Base-by-base conservation (phyloP, 345 rosid genomes). In the Zanthoxylum bungeanum region DNA sequence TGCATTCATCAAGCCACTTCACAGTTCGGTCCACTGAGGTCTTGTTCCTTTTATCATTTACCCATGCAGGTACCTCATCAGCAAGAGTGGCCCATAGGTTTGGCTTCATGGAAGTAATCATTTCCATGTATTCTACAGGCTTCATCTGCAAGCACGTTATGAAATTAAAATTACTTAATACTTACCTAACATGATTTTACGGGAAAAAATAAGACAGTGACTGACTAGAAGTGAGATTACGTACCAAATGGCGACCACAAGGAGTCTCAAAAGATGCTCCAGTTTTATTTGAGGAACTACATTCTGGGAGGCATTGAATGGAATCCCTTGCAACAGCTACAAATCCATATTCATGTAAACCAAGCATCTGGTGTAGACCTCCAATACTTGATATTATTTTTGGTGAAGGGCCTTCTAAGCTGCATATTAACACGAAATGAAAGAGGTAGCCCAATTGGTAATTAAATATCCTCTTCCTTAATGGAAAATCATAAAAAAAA, bases 251-350 rank as follows among this genome's bases (percentile, higher is more conserved):
- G 46, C 92, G 89, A 31, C 97, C 93, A 52, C 81, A 80, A 47
- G 92, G 89, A 31, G 97, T 88, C 66, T 86, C 91, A 25, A 88
- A 91, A 61, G 97, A 84, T 12, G 97, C 88, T 60, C 97, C 97
- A 9, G 65, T 0, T 83, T 78, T 87, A 68, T 85, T 91, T 27
- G 85, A 77, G 66, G 71, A 53, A 34, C 65, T 69, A 60, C 70
- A 71, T 72, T 84, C 90, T 1, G 97, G 93, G 73, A 88, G 86
- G 76, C 90, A 85, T 39, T 83, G 90, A 61, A 91, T 77, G 64
- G 93, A 88, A 81, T 91, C 93, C 81, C 93, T 81, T 9, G 85
- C 59, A 3, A 88, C 79, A 14, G 97, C 90, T 16, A 68, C 85
- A 70, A 82, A 83, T 28, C 73, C 82, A 59, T 78, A 71, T 7